Base-by-base conservation (phyloP, 805 yeast species). In the Limtongia smithiae region DNA sequence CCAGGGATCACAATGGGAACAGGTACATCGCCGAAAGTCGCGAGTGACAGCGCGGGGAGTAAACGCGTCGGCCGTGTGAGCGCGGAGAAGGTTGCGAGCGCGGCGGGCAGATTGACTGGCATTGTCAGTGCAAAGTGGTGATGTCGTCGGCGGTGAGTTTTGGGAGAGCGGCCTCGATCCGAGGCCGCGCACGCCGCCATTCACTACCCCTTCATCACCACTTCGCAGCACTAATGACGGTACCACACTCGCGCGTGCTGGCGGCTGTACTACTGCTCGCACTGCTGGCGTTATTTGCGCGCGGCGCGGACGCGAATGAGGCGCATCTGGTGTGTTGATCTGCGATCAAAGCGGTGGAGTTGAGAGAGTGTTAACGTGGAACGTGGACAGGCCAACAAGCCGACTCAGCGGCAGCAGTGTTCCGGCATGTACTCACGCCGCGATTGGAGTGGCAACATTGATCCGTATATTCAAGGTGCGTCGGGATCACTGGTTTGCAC, bases 341-440 rank as follows among this genome's bases (percentile, higher is more conserved):
- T 6, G 15, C 21, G 24, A 4, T 17, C 9, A 8, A 8, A 9
- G 14, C 32, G 4, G 24, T 30, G 9, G 28, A 22, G 4, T 22
- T 11, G 33, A 38, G 8, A 14, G 27, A 20, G 14, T 12, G 28
- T 34, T 24, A 21, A 37, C 30, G 12, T 14, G 17, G n/a, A n/a
- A n/a, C n/a, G 15, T 30, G 4, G 18, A 42, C 32, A 54, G 58
- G 39, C 41, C 9, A 72, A 87, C 55, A 75, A 76, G 39, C 65
- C 76, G 14, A 67, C 61, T 9, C 69, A 77, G 41, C 72, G 82
- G 15, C 93, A 86, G 61, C 79, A 79, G 22, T 91, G 98, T 66
- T 76, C 89, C 3, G 98, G 98, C 31, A 83, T 91, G 81, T 91
- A 91, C 69, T 78, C 90, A 48, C 82, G 81, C 60, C 73, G 79